phyloP scores from a whole-genome alignment of 495 filamentous ascomycete species.

The Neohortaea acidophila region DNA sequence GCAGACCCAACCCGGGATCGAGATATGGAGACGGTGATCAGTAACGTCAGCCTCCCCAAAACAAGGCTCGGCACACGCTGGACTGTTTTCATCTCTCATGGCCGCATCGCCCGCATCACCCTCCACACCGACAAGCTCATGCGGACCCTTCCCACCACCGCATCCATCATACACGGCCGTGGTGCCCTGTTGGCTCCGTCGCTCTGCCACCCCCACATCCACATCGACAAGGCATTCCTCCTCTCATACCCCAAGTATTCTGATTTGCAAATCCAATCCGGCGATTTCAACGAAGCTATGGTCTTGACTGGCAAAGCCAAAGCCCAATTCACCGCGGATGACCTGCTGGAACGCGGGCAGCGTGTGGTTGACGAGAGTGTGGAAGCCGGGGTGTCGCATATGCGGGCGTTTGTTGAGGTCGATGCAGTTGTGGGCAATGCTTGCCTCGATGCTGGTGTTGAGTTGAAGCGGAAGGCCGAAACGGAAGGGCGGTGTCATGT shows the following conservation, averaged over 20 bases:
- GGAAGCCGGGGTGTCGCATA: conserved; percentile 49
- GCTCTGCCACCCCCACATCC: conserved; percentile 61
- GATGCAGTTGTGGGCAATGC: conserved; percentile 44
- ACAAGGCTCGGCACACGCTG: conserved; percentile 25
- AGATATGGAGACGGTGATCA: background rate
- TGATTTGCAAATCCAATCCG: conserved; percentile 41
- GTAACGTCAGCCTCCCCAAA: conserved; percentile 28
- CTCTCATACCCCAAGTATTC: conserved; percentile 42
- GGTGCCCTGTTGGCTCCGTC: conserved; percentile 36
- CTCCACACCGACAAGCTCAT: conserved; percentile 22
- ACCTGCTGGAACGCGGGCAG: conserved; percentile 46
- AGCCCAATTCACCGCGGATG: conserved; percentile 39
- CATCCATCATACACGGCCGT: conserved; percentile 12
- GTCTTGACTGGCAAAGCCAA: conserved; percentile 47
- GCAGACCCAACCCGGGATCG: background rate
- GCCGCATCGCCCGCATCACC: conserved; percentile 26
- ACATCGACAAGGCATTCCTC: conserved; percentile 62
- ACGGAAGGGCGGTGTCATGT: conserved; percentile 42
- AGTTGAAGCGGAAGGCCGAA: conserved; percentile 35
- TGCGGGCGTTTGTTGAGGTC: conserved; percentile 62
- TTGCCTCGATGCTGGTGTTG: conserved; percentile 43
- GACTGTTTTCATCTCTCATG: conserved; percentile 31
- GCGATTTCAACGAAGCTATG: conserved; percentile 54
- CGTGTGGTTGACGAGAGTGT: conserved; percentile 55
- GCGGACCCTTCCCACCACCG: conserved; percentile 9